A percentile compares a stretch with the other conserved stretches of the same genome.
phyloP scores from a whole-genome alignment of 2,329 filamentous ascomycete genomes.

The Botrytis cinerea region DNA sequence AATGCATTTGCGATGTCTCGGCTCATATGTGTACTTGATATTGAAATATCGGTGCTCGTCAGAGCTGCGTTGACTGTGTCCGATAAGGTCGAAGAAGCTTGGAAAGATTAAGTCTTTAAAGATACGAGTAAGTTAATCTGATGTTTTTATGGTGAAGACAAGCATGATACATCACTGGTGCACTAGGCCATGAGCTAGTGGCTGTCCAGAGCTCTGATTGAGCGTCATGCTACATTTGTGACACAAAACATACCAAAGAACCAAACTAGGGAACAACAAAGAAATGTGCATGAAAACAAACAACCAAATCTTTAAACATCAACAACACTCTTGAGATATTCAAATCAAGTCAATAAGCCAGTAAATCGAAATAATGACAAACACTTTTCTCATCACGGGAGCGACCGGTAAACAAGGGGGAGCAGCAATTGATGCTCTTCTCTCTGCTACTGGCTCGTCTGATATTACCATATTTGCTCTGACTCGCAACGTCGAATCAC shows the following conservation, averaged over 20 bases:
- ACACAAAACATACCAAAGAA: constrained; percentile 17
- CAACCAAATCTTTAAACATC: background rate
- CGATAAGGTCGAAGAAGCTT: background rate
- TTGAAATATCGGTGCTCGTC: background rate
- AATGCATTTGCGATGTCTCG: background rate
- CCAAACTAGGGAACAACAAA: constrained; percentile 2
- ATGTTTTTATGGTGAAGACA: background rate
- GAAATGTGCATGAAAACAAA: background rate
- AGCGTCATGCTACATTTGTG: background rate
- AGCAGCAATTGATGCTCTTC: constrained; percentile 47
- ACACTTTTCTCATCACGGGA: constrained; percentile 46
- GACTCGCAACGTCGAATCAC: constrained; percentile 54
- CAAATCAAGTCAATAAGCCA: constrained; percentile 1
- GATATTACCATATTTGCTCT: constrained; percentile 57
- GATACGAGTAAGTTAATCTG: background rate
- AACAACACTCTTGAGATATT: background rate
- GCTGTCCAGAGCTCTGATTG: background rate
- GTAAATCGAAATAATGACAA: constrained; percentile 13
- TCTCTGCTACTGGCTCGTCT: constrained; percentile 35
- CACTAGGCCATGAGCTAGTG: background rate
- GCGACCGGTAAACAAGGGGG: constrained; percentile 53
- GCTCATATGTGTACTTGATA: background rate
- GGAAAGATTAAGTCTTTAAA: background rate
- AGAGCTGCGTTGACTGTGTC: background rate
- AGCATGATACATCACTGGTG: background rate